A percentile compares a stretch with the other conserved stretches of the same genome.
Conservation (phyloP, 2,329 filamentous ascomycete genomes). For the Balansia obtecta region DNA sequence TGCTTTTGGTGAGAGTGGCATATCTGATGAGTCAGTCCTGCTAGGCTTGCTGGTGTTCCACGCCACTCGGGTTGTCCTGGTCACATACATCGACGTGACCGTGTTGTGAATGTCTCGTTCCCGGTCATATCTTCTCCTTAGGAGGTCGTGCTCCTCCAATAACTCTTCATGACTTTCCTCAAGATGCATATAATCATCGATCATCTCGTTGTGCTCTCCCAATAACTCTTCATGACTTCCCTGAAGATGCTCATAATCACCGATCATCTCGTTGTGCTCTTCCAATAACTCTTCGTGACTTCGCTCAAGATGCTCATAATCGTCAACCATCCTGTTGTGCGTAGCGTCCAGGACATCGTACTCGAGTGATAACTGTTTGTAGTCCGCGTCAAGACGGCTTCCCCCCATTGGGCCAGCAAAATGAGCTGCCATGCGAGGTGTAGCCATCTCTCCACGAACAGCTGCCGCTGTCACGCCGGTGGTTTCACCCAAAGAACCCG, state of each 20-base stretch:
- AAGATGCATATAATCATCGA: too few relatives aligned
- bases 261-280: neutral
- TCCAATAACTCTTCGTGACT: neutral
- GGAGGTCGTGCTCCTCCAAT: neutral
- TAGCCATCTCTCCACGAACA: neutral
- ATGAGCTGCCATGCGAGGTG: neutral
- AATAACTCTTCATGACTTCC: too few relatives aligned
- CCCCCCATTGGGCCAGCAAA: neutral
- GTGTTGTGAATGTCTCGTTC: neutral
- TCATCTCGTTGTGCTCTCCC: too few relatives aligned
- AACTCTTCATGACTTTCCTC: neutral
- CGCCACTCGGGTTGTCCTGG: too few relatives aligned
- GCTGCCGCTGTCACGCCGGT: too few relatives aligned
- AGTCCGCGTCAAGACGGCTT: neutral
- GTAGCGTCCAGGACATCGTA: neutral
- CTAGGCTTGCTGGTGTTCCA: too few relatives aligned
- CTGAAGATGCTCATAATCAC: neutral
- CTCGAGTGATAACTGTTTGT: neutral
- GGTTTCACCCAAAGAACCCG: neutral
- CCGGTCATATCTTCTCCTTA: neutral
- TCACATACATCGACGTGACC: conserved; percentile 1
- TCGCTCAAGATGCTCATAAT: neutral
- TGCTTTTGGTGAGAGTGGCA: too few relatives aligned
- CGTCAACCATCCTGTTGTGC: neutral
- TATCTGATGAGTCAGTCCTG: too few relatives aligned